Evolutionary conservation across 1,284 basidiomycete genomes (phyloP).

Genomic region (Phellopilus nigrolimitatus): DNA sequence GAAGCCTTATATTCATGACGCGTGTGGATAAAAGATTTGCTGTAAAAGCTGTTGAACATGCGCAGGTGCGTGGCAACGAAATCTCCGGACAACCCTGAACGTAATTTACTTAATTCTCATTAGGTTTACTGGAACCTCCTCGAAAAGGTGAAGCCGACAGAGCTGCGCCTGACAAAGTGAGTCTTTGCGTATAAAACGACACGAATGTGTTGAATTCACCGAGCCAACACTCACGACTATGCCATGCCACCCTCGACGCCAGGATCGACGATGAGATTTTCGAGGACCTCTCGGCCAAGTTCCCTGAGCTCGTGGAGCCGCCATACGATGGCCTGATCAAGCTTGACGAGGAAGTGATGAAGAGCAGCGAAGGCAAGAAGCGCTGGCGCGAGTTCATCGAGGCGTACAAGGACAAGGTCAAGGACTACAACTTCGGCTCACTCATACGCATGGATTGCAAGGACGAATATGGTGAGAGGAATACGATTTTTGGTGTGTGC

Average conservation of each 20-base stretch:
- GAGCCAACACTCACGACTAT: background rate
- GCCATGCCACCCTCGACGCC: slow-evolving; percentile 3
- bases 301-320: slow-evolving; percentile 76
- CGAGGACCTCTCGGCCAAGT: slow-evolving; percentile 68
- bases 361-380: slow-evolving; percentile 86
- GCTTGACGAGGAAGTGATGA: slow-evolving; percentile 94
- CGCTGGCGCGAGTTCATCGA: slow-evolving; percentile 90
- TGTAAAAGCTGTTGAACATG: slow-evolving; percentile 94
- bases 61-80: slow-evolving; percentile 57
- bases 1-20: too few relatives aligned
- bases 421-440: slow-evolving; percentile 97
- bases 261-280: slow-evolving; percentile 93
- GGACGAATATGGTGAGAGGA: slow-evolving; percentile 86
- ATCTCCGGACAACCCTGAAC: background rate
- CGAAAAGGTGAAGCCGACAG: slow-evolving; percentile 73
- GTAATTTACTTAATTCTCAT: background rate
- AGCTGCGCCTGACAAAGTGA: slow-evolving; percentile 80
- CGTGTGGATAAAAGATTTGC: slow-evolving; percentile 61
- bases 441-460: slow-evolving; percentile 81
- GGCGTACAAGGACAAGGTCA: slow-evolving; percentile 82
- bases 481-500: slow-evolving; percentile 87
- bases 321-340: slow-evolving; percentile 65
- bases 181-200: slow-evolving; percentile 25
- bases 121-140: slow-evolving; percentile 97
- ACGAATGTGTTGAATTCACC: background rate